These are phyloP conservation scores for Collybia sordida DNA, from an alignment of 768 basidiomycete genomes.

Conservation along the genomic window DNA sequence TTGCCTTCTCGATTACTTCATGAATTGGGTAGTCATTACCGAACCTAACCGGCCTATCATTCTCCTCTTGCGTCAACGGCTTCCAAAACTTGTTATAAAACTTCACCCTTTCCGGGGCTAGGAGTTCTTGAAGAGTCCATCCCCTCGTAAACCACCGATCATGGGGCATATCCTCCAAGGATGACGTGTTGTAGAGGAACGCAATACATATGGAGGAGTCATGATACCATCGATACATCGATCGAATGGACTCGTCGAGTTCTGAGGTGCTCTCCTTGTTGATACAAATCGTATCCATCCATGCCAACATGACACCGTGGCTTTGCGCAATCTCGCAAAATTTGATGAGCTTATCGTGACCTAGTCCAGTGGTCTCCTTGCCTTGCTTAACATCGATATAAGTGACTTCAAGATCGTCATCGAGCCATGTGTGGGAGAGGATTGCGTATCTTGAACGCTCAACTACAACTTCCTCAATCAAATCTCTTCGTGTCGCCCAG, in stretches of 20 bases:
- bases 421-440: no score
- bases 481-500: no score
- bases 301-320: neutral
- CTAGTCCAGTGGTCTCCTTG: neutral
- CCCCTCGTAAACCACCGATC: slow-evolving; percentile 1
- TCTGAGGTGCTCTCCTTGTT: neutral
- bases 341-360: neutral
- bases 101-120: neutral
- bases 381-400: no score
- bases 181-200: neutral
- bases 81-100: neutral
- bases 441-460: no score
- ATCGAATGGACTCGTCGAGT: neutral
- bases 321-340: neutral
- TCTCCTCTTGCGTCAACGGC: neutral
- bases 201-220: neutral
- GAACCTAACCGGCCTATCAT: no score
- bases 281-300: slow-evolving; percentile 2
- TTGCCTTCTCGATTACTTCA: neutral
- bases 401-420: no score
- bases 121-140: neutral
- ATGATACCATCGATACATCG: slow-evolving; percentile 1
- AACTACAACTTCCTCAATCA: no score
- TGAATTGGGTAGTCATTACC: neutral
- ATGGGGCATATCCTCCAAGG: neutral